Evolutionary conservation across 495 filamentous ascomycete genomes (phyloP).

Genomic region (Staphylotrichum tortipilum): DNA sequence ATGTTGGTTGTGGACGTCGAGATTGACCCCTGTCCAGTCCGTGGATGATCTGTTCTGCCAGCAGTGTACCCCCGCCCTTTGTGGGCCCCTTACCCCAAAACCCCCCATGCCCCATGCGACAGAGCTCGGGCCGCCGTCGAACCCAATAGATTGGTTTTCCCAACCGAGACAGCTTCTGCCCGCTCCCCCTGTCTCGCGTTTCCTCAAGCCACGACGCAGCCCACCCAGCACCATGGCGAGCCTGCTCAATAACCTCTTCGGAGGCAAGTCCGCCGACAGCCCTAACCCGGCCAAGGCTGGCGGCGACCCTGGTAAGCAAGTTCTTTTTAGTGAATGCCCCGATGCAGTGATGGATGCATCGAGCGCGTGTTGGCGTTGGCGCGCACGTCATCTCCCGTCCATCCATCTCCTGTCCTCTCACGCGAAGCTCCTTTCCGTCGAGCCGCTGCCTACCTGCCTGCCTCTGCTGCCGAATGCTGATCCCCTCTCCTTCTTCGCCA

Average conservation of each 20-base stretch:
- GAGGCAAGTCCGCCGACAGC: conserved; percentile 47
- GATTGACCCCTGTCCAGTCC: neutral
- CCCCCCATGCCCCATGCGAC: neutral
- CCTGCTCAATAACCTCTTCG: conserved; percentile 59
- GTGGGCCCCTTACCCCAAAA: neutral
- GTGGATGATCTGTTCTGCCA: no score
- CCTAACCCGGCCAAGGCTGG: conserved; percentile 33
- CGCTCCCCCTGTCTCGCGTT: neutral
- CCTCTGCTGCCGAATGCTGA: no score
- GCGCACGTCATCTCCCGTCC: no score
- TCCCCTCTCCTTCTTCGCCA: no score
- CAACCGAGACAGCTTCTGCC: neutral
- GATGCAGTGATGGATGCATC: no score
- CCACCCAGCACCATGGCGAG: conserved; percentile 50
- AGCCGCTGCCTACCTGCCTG: no score
- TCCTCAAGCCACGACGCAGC: neutral
- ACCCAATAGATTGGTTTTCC: neutral
- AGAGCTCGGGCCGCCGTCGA: neutral
- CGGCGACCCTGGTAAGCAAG: conserved; percentile 53
- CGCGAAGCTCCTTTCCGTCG: no score
- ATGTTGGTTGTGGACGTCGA: no score
- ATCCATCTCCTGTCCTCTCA: no score
- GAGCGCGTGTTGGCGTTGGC: no score
- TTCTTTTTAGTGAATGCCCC: neutral
- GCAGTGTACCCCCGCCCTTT: neutral